Conservation (phyloP, 1,284 basidiomycete species). For the Cutaneotrichosporon cutaneum region DNA sequence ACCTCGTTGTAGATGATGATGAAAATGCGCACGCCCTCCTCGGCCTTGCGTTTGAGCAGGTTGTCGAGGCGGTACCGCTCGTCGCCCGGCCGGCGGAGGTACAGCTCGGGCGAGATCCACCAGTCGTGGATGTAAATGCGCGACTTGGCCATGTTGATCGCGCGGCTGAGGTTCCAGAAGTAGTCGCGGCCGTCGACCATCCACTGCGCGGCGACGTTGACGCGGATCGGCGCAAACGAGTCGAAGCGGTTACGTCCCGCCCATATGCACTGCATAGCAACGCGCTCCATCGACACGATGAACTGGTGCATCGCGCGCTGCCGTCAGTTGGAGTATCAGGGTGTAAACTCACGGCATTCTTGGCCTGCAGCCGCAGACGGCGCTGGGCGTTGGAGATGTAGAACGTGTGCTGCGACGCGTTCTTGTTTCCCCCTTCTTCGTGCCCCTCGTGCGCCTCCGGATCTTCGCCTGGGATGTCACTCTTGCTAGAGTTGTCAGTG, state of each 20-base stretch:
- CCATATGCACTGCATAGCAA: constrained; percentile 75
- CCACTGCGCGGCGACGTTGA: constrained; percentile 96
- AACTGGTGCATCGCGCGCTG: constrained; percentile 96
- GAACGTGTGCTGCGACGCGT: constrained; percentile 75
- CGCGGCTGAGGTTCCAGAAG: constrained; percentile 95
- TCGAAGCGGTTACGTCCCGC: constrained; percentile 81
- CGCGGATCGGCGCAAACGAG: constrained; percentile 88
- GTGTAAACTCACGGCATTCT: constrained; percentile 66
- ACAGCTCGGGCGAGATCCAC: constrained; percentile 76
- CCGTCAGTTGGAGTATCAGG: not conserved
- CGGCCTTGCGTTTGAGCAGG: constrained; percentile 86
- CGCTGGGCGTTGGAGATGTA: constrained; percentile 90
- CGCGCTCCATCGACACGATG: constrained; percentile 86
- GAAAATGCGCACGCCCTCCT: constrained; percentile 94
- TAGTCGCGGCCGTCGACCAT: constrained; percentile 98
- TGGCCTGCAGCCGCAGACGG: constrained; percentile 80
- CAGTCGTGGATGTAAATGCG: constrained; percentile 91
- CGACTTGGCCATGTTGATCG: constrained; percentile 85
- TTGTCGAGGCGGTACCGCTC: constrained; percentile 85
- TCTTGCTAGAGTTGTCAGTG: not conserved
- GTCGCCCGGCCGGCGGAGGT: constrained; percentile 77
- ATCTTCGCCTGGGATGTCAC: not conserved
- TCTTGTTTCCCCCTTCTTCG: constrained; percentile 35
- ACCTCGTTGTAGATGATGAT: constrained; percentile 98
- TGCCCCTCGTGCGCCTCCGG: constrained; percentile 21